phyloP scores from a whole-genome alignment of 164 flowering plant genomes.

The Liriodendron chinense region DNA sequence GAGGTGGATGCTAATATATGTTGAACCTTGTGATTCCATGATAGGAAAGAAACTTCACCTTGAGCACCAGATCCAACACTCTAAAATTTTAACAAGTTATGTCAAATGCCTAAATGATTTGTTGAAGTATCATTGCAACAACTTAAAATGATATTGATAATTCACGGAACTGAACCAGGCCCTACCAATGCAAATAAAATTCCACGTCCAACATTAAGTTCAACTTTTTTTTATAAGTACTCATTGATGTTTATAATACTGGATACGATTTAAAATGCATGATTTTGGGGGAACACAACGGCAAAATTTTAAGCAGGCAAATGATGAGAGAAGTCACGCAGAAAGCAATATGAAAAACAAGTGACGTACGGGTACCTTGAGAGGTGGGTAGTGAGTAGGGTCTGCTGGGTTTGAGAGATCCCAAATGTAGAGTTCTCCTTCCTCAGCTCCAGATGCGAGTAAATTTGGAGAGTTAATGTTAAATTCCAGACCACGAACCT shows the following conservation, averaged over 20 bases:
- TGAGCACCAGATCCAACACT: conserved; percentile 86
- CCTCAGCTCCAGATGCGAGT: conserved; percentile 97
- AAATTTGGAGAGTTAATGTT: conserved; percentile 60
- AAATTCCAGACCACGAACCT: conserved; percentile 97
- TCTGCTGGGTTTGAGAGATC: conserved; percentile 73
- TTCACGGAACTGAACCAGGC: background rate
- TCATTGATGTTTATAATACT: background rate
- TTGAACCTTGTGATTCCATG: conserved; percentile 94
- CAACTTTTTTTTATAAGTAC: background rate
- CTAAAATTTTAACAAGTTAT: conserved; percentile 25
- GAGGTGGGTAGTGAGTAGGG: conserved; percentile 74
- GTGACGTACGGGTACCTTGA: conserved; percentile 49
- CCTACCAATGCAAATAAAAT: background rate
- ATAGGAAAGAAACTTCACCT: conserved; percentile 86
- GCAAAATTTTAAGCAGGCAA: background rate
- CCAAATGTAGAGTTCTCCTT: conserved; percentile 96
- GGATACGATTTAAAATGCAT: background rate
- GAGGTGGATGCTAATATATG: conserved; percentile 92
- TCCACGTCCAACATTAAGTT: background rate
- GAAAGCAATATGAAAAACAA: background rate
- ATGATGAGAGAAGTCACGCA: background rate
- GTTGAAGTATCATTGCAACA: background rate
- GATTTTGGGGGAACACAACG: background rate
- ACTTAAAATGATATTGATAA: background rate
- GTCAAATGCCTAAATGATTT: background rate